phyloP scores from a whole-genome alignment of 2,329 filamentous ascomycete species.

The Leptographium procerum region DNA sequence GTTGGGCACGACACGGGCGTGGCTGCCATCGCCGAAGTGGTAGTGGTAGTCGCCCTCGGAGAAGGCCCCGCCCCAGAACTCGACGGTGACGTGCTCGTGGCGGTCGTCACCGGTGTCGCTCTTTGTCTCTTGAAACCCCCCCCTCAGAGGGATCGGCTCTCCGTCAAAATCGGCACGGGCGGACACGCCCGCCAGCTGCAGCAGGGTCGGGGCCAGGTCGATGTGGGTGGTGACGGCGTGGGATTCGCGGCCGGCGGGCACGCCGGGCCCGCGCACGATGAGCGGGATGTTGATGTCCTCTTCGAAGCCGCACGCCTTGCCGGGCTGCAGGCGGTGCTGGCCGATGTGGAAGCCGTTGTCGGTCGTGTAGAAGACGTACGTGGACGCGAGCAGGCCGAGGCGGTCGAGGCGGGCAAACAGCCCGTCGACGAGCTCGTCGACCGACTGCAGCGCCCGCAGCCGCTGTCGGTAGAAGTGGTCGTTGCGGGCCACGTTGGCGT shows the following conservation, averaged over 20 bases:
- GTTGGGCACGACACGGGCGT: constrained; percentile 17
- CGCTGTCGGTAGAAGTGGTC: constrained; percentile 41
- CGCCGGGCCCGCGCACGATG: constrained; percentile 45
- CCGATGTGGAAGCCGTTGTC: constrained; percentile 51
- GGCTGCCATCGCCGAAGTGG: constrained; percentile 3
- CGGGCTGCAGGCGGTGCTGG: constrained; percentile 45
- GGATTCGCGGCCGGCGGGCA: constrained; percentile 28
- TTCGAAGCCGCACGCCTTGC: constrained; percentile 46
- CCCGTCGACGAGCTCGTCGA: constrained; percentile 42
- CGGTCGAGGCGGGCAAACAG: constrained; percentile 30
- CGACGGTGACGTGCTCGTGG: constrained; percentile 46
- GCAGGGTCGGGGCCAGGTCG: constrained; percentile 50
- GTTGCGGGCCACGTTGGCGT: constrained; percentile 31
- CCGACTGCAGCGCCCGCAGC: constrained; percentile 38
- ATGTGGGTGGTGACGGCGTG: constrained; percentile 46
- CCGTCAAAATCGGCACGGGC: constrained; percentile 40
- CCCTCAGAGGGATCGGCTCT: constrained; percentile 33
- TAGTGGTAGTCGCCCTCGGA: constrained; percentile 24
- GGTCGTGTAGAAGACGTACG: constrained; percentile 45
- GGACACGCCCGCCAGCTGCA: constrained; percentile 28
- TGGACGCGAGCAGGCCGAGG: constrained; percentile 49
- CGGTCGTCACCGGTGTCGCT: constrained; percentile 9
- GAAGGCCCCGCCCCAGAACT: constrained; percentile 40
- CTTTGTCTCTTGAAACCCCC: too few relatives aligned
- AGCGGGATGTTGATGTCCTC: constrained; percentile 50